Evolutionary conservation across 2,329 filamentous ascomycete genomes (phyloP).

Genomic region (Elsinoe fawcettii): DNA sequence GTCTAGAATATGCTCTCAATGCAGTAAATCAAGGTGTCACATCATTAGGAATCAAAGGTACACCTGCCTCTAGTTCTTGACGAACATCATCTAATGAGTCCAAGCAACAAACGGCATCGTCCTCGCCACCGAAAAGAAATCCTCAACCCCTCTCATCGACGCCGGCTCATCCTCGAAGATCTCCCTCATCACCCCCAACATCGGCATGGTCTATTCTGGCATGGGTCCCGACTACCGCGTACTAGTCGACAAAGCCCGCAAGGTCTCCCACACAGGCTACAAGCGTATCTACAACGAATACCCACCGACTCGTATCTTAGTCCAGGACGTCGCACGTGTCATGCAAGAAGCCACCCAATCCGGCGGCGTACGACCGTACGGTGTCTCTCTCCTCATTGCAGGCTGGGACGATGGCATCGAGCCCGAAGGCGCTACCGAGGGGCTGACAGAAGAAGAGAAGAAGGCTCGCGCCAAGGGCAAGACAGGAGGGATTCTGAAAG

Average conservation of each 20-base stretch:
- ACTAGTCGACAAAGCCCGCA: slow-evolving; percentile 93
- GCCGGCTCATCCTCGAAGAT: slow-evolving; percentile 93
- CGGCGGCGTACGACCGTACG: slow-evolving; percentile 92
- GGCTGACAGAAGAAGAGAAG: slow-evolving; percentile 50
- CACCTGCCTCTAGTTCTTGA: neutral
- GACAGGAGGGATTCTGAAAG: slow-evolving; percentile 92
- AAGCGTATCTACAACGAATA: slow-evolving; percentile 99
- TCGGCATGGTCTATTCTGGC: slow-evolving; percentile 98
- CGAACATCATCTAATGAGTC: neutral
- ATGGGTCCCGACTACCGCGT: slow-evolving; percentile 99
- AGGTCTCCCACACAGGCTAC: slow-evolving; percentile 96
- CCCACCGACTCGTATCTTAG: slow-evolving; percentile 97
- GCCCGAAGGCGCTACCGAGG: slow-evolving; percentile 58
- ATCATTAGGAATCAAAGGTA: slow-evolving; percentile 96
- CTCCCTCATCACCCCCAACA: slow-evolving; percentile 95
- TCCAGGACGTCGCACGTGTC: slow-evolving; percentile 93
- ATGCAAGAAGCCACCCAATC: slow-evolving; percentile 99
- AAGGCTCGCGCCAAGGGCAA: slow-evolving; percentile 72
- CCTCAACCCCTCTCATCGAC: slow-evolving; percentile 93
- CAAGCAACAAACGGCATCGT: slow-evolving; percentile 97
- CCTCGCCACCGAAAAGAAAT: slow-evolving; percentile 98
- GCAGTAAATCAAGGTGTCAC: slow-evolving; percentile 99
- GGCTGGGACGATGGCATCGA: slow-evolving; percentile 97
- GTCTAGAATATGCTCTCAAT: slow-evolving; percentile 92
- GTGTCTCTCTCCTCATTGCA: slow-evolving; percentile 88